A percentile compares a stretch with the other conserved stretches of the same genome.
These are phyloP conservation scores for Gnomoniopsis smithogilvyi DNA, from an alignment of 2,329 filamentous ascomycete genomes.

Conservation along the genomic window DNA sequence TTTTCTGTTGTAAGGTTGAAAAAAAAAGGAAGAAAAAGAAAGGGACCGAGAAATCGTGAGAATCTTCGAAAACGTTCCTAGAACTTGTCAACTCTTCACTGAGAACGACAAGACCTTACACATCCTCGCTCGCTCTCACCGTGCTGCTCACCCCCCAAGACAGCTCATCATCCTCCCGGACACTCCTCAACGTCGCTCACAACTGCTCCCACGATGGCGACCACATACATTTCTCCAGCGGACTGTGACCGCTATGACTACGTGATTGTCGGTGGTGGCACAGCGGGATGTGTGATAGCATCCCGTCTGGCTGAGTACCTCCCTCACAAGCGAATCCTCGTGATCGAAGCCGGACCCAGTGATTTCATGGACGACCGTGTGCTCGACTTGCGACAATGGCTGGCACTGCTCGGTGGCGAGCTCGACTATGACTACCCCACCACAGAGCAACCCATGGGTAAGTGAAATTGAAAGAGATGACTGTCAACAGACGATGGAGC, in stretches of 20 bases:
- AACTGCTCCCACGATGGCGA: conserved; percentile 54
- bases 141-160: not conserved
- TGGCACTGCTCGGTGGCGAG: conserved; percentile 78
- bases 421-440: conserved; percentile 91
- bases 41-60: too few relatives aligned
- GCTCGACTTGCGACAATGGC: conserved; percentile 82
- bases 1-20: too few relatives aligned
- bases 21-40: too few relatives aligned
- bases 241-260: conserved; percentile 75
- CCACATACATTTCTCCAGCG: conserved; percentile 60
- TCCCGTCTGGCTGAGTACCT: conserved; percentile 78
- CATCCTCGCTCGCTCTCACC: not conserved
- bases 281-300: conserved; percentile 81
- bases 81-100: conserved; percentile 16
- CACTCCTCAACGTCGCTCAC: not conserved
- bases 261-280: conserved; percentile 81
- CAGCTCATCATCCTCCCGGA: not conserved
- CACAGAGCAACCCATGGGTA: conserved; percentile 79
- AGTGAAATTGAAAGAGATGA: conserved; percentile 20
- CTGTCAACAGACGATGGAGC: not conserved
- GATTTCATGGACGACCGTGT: conserved; percentile 88
- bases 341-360: conserved; percentile 86
- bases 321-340: conserved; percentile 73
- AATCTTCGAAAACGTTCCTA: not conserved
- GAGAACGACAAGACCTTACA: conserved; percentile 8